phyloP scores from a whole-genome alignment of 768 basidiomycete genomes.

The Lactifluus pinguis region DNA sequence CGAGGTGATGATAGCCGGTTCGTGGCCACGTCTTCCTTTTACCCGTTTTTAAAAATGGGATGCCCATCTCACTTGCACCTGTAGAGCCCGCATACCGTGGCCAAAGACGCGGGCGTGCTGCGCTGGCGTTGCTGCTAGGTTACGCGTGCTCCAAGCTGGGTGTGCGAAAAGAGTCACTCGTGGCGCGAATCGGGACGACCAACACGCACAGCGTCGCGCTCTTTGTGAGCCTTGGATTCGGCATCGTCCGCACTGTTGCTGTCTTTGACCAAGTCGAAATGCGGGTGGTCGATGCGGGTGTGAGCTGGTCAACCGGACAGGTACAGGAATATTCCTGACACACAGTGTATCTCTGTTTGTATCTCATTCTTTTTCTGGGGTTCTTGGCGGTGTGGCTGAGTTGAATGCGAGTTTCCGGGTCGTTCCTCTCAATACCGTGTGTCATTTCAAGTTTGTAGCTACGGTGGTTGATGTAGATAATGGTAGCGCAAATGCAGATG shows the following conservation, averaged over 20 bases:
- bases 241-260: conserved; percentile 51
- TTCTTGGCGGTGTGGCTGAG: too few species aligned
- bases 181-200: too few species aligned
- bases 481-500: too few species aligned
- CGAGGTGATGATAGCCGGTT: conserved; percentile 91
- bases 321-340: conserved; percentile 3
- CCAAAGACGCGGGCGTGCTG: conserved; percentile 53
- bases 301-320: not conserved
- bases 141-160: conserved; percentile 32
- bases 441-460: too few species aligned
- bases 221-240: conserved; percentile 60
- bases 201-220: too few species aligned
- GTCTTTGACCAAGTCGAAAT: conserved; percentile 84
- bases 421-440: too few species aligned
- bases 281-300: conserved; percentile 29
- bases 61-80: too few species aligned
- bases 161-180: too few species aligned
- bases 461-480: too few species aligned
- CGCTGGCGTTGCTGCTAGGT: conserved; percentile 55
- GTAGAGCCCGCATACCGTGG: conserved; percentile 63
- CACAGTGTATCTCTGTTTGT: too few species aligned
- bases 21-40: conserved; percentile 9
- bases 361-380: too few species aligned
- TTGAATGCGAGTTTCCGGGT: too few species aligned
- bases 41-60: not conserved